Percentiles rank a stretch among this genome's conserved stretches.
phyloP scores from a whole-genome alignment of 305 asterid genomes.

The Fraxinus greggii region DNA sequence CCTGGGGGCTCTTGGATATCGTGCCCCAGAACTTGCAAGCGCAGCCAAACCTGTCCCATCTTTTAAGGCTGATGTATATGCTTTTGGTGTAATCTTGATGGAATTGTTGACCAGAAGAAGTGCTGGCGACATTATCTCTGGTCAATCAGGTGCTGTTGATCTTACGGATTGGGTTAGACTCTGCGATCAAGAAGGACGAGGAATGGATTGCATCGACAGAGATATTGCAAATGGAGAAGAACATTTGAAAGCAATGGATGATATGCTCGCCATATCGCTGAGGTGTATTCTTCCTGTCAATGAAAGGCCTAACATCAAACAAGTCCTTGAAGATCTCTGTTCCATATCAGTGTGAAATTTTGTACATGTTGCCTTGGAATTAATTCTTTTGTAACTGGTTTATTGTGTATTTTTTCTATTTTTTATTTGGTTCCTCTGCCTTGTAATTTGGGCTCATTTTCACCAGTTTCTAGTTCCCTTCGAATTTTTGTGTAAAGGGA shows the following conservation, averaged over 20 bases:
- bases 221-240: slow-evolving; percentile 82
- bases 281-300: slow-evolving; percentile 82
- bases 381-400: slow-evolving; percentile 56
- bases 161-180: slow-evolving; percentile 86
- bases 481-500: slow-evolving; percentile 89
- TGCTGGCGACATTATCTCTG: slow-evolving; percentile 91
- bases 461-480: slow-evolving; percentile 51
- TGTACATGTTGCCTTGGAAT: slow-evolving; percentile 56
- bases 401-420: slow-evolving; percentile 31
- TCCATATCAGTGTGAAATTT: slow-evolving; percentile 63
- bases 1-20: slow-evolving; percentile 93
- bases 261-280: slow-evolving; percentile 64
- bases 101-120: slow-evolving; percentile 84
- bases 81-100: slow-evolving; percentile 92
- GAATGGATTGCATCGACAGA: slow-evolving; percentile 83
- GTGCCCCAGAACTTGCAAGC: slow-evolving; percentile 86
- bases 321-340: slow-evolving; percentile 64
- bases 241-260: slow-evolving; percentile 70
- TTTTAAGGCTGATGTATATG: slow-evolving; percentile 74
- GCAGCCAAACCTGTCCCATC: slow-evolving; percentile 69
- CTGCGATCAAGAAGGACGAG: slow-evolving; percentile 76
- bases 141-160: slow-evolving; percentile 87
- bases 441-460: slow-evolving; percentile 53
- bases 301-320: slow-evolving; percentile 86
- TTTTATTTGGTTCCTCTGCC: slow-evolving; percentile 47